Base-by-base conservation (phyloP, 1,284 basidiomycete genomes). In the Cryptococcus sp. region DNA sequence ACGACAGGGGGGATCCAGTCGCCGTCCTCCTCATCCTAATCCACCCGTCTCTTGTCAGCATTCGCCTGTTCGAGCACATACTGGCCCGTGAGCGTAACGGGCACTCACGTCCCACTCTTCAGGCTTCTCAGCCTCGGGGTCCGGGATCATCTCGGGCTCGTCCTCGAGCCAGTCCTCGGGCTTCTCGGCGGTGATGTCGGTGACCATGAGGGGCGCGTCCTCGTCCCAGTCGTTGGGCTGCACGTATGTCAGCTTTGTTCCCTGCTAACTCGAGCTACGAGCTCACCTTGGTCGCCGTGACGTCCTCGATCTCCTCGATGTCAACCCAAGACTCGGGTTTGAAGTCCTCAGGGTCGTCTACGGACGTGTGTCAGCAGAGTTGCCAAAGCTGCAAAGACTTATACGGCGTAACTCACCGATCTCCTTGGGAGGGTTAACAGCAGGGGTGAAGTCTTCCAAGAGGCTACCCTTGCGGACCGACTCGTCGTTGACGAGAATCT, bases 241-340 rank as follows among this genome's bases (percentile, higher is more conserved):
- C 2, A 5, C n/a, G 21, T n/a, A 20, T 13, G 45, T 63, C 42
- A 50, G 39, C 20, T 35, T 35, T 43, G 7, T 33, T 15, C 15
- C 16, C 21, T 23, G 11, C 15, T 24, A 7, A 24, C 28, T 24
- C 18, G 20, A 23, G 8, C 28, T 9, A 33, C 28, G 28, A 7
- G 63, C 77, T 24, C 55, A 87, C 86, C 83, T 94, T 98, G 68
- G 77, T 84, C 36, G 92, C 92, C 0, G 86, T 84, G 7, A 89
- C 84, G 75, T 98, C 95, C 46, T 87, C 58, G 63, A 98, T 98
- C 73, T 83, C 85, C 77, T 87, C 85, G 48, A 83, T 81, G 71
- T 98, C 92, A 64, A 98, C 93, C 96, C 96, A 99, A 76, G 89
- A 85, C 28, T 78, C 83, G 49, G 96, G 96, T 80, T 98, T 98